These are phyloP conservation scores for Nephelium lappaceum DNA, from an alignment of 345 rosid genomes.

Conservation along the genomic window DNA sequence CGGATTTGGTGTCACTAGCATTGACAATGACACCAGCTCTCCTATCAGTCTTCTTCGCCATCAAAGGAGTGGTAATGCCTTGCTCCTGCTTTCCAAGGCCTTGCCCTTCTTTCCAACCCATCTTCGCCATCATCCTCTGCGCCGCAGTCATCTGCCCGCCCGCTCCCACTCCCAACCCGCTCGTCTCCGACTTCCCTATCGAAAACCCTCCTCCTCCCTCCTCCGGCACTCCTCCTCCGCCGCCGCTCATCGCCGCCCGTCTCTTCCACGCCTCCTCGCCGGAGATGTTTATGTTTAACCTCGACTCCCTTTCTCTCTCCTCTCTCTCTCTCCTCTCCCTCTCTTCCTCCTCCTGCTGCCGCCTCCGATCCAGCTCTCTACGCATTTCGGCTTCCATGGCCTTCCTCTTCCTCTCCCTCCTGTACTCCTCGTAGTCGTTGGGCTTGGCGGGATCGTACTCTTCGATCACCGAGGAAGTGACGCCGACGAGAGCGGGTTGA, in stretches of 20 bases:
- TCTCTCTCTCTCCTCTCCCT: conserved; percentile 59
- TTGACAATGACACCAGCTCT: conserved; percentile 99
- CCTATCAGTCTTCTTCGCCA: conserved; percentile 97
- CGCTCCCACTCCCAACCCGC: conserved; percentile 89
- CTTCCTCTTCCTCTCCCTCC: conserved; percentile 75
- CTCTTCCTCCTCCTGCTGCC: conserved; percentile 76
- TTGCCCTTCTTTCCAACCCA: conserved; percentile 99
- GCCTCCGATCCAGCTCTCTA: conserved; percentile 79
- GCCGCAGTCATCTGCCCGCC: conserved; percentile 99
- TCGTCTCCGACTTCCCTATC: conserved; percentile 85
- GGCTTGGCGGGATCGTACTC: conserved; percentile 98
- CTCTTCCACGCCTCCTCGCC: conserved; percentile 99
- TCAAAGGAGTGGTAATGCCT: conserved; percentile 93
- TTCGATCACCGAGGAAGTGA: conserved; percentile 73
- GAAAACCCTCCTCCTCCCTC: conserved; percentile 56
- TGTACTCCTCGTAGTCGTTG: conserved; percentile 88
- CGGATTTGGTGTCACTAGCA: conserved; percentile 74
- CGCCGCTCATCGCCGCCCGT: conserved; percentile 86
- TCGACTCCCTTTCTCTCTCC: conserved; percentile 47
- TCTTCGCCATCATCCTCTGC: conserved; percentile 99
- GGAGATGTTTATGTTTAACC: conserved; percentile 52
- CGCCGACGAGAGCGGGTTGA: conserved; percentile 79
- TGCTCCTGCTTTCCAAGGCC: conserved; percentile 96
- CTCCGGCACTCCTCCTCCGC: too few relatives aligned
- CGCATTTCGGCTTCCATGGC: conserved; percentile 76